Percentiles rank a stretch among this genome's conserved stretches.
phyloP scores from a whole-genome alignment of 106 monocot species.

The Apostasia shenzhenica region DNA sequence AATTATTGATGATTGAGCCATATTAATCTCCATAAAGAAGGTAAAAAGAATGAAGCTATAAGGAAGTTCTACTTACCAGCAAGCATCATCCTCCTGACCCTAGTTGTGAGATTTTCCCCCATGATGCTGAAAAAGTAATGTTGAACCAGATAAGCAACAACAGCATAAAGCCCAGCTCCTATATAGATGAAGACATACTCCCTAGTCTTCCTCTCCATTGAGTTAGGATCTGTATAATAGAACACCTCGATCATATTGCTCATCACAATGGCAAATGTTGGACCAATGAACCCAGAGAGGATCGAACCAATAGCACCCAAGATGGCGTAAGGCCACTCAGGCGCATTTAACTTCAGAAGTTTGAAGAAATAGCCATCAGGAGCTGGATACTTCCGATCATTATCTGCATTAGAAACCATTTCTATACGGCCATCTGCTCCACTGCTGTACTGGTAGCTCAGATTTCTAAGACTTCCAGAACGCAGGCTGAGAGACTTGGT shows the following conservation, averaged over 20 bases:
- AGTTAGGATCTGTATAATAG: constrained; percentile 70
- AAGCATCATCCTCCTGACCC: constrained; percentile 98
- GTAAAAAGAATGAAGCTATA: neutral
- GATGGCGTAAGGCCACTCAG: constrained; percentile 91
- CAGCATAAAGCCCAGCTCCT: constrained; percentile 93
- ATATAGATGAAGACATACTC: constrained; percentile 96
- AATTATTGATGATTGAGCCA: neutral
- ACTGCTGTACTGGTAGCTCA: constrained; percentile 96
- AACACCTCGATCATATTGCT: constrained; percentile 98
- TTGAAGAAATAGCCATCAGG: constrained; percentile 87
- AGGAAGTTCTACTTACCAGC: constrained; percentile 32
- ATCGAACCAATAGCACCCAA: constrained; percentile 85
- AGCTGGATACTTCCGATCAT: constrained; percentile 81
- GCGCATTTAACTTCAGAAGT: constrained; percentile 89
- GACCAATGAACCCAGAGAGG: constrained; percentile 95
- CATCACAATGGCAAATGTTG: constrained; percentile 97
- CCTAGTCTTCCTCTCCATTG: constrained; percentile 87
- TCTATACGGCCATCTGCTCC: constrained; percentile 94
- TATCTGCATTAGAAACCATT: constrained; percentile 95
- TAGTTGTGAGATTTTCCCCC: constrained; percentile 97
- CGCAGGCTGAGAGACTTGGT: constrained; percentile 87
- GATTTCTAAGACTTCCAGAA: constrained; percentile 83
- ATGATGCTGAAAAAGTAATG: constrained; percentile 99
- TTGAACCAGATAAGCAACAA: constrained; percentile 88
- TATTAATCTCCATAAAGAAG: neutral